Conservation (phyloP, 1,139 yeast genomes). For the Yamadazyma membranifaciens region DNA sequence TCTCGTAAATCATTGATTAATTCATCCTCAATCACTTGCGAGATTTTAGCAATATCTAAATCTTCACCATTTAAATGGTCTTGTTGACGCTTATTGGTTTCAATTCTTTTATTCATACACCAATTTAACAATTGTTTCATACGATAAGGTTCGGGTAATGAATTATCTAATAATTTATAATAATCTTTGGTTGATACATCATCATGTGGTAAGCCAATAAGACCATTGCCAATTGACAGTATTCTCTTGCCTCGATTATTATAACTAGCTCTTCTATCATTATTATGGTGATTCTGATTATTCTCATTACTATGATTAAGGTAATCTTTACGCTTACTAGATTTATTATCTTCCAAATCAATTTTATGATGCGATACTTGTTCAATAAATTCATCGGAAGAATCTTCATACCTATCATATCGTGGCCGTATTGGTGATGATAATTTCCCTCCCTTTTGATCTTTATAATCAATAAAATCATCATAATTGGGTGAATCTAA, state of each 20-base stretch:
- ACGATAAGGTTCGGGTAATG: conserved; percentile 69
- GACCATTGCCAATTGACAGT: conserved; percentile 75
- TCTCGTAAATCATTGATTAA: conserved; percentile 55
- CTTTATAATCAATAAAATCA: conserved; percentile 15
- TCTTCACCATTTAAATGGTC: conserved; percentile 27
- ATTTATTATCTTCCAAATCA: conserved; percentile 11
- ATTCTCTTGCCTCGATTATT: conserved; percentile 66
- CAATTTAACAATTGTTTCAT: conserved; percentile 70
- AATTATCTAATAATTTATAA: conserved; percentile 60
- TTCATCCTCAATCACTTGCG: conserved; percentile 67
- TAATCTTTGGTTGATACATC: conserved; percentile 57
- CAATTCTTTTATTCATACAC: conserved; percentile 57
- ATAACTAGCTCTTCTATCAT: conserved; percentile 48
- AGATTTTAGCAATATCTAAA: conserved; percentile 48
- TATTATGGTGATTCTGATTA: conserved; percentile 1
- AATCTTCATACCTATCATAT: conserved; percentile 10
- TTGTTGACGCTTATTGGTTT: conserved; percentile 37
- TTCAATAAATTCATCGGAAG: conserved; percentile 27
- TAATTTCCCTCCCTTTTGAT: conserved; percentile 16
- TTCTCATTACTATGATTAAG: too few relatives aligned
- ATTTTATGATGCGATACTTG: conserved; percentile 30
- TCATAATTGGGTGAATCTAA: conserved; percentile 18
- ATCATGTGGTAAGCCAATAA: conserved; percentile 64
- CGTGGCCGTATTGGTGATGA: conserved; percentile 26
- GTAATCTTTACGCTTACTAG: conserved; percentile 5